Percentiles rank a stretch among this genome's conserved stretches.
phyloP scores from a whole-genome alignment of 768 basidiomycete genomes.

The Serendipita sp. region DNA sequence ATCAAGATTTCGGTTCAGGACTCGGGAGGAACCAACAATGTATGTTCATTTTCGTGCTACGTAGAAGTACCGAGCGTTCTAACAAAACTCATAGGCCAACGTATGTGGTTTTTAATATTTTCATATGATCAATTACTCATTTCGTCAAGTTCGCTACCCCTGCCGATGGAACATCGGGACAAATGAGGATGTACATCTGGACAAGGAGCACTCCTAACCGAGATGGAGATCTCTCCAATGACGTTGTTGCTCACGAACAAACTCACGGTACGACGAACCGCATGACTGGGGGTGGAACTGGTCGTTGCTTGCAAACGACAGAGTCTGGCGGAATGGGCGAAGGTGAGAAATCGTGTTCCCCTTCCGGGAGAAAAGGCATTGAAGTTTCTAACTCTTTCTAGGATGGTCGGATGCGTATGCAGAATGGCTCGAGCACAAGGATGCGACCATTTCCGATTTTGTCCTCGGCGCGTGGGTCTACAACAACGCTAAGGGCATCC shows the following conservation, averaged over 20 bases:
- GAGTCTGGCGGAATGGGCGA: conserved; percentile 57
- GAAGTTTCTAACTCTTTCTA: not conserved
- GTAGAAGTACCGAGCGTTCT: conserved; percentile 15
- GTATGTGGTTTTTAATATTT: conserved; percentile 7
- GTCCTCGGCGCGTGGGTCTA: conserved; percentile 37
- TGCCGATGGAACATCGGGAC: conserved; percentile 12
- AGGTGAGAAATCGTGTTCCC: not conserved
- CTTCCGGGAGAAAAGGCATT: not conserved
- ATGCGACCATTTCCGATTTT: conserved; percentile 21
- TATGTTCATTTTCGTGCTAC: conserved; percentile 13
- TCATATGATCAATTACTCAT: conserved; percentile 28
- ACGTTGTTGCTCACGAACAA: conserved; percentile 32
- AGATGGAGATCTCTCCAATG: too few relatives aligned
- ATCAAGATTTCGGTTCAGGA: conserved; percentile 36
- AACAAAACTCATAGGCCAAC: conserved; percentile 21
- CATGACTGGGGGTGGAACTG: conserved; percentile 38
- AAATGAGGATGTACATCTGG: conserved; percentile 18
- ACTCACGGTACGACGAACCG: conserved; percentile 31
- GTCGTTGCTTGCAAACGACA: conserved; percentile 42
- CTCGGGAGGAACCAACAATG: conserved; percentile 27
- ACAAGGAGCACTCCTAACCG: too few relatives aligned
- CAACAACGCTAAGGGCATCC: conserved; percentile 34
- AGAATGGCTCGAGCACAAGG: conserved; percentile 24
- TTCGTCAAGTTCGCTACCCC: conserved; percentile 16
- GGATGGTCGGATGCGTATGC: conserved; percentile 18